Conservation (phyloP, 2,329 filamentous ascomycete genomes). For the Septoria linicola region DNA sequence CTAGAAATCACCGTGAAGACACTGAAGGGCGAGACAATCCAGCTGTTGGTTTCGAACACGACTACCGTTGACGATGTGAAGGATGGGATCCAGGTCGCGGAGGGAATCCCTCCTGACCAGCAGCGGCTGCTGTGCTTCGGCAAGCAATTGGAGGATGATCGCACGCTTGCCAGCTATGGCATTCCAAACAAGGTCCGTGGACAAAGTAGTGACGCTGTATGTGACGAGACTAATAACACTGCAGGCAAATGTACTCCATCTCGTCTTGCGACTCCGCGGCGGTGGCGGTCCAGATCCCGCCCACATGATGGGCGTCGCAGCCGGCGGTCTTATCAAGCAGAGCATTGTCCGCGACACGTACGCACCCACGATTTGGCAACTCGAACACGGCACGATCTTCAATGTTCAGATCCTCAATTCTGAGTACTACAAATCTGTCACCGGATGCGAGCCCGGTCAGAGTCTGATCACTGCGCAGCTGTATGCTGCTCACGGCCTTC, state of each 20-base stretch:
- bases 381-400: conserved; percentile 34
- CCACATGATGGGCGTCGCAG: conserved; percentile 42
- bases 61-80: conserved; percentile 96
- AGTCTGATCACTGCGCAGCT: no score
- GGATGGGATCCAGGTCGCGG: conserved; percentile 95
- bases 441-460: no score
- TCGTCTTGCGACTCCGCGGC: conserved; percentile 28
- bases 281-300: conserved; percentile 32
- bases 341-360: conserved; percentile 38
- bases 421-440: conserved; percentile 32
- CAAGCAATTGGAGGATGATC: conserved; percentile 76
- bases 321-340: conserved; percentile 46
- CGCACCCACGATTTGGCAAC: conserved; percentile 36
- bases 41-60: conserved; percentile 64
- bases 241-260: no score
- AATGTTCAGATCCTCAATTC: conserved; percentile 46
- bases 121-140: conserved; percentile 94
- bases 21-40: conserved; percentile 66
- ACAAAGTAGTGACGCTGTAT: not conserved
- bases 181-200: conserved; percentile 61
- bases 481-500: conserved; percentile 37
- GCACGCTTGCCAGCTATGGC: conserved; percentile 83
- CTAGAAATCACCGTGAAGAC: conserved; percentile 99
- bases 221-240: no score
- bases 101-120: conserved; percentile 92